Evolutionary conservation across 2,329 filamentous ascomycete genomes (phyloP).

Genomic region (Ophiostoma pallidulum): DNA sequence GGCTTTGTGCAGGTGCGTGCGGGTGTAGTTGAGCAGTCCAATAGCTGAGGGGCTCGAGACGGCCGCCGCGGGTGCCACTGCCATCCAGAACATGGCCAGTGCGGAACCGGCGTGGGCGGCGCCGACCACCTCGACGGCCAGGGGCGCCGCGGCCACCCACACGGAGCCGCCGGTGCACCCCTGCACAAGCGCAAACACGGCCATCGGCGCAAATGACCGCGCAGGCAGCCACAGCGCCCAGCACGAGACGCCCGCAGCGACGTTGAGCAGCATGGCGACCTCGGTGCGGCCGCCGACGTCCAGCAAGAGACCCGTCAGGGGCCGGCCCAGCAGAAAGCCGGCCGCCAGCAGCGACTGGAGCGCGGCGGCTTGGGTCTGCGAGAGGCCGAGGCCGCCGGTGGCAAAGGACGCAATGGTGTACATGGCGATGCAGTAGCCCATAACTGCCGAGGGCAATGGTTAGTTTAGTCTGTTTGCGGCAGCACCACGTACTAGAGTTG

Average conservation of each 20-base stretch:
- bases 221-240: slow-evolving; percentile 11
- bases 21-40: slow-evolving; percentile 1
- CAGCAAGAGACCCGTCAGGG: background rate
- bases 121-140: slow-evolving; percentile 9
- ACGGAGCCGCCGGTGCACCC: slow-evolving; percentile 46
- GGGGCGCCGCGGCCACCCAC: slow-evolving; percentile 26
- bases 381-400: slow-evolving; percentile 7
- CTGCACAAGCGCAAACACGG: slow-evolving; percentile 29
- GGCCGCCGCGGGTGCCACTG: slow-evolving; percentile 1
- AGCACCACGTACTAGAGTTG: background rate
- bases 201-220: slow-evolving; percentile 8
- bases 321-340: slow-evolving; percentile 5
- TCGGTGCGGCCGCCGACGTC: slow-evolving; percentile 7
- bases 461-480: no score
- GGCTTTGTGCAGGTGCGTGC: background rate
- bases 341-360: slow-evolving; percentile 8
- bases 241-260: slow-evolving; percentile 6
- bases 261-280: slow-evolving; percentile 3
- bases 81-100: slow-evolving; percentile 10
- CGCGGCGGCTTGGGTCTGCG: slow-evolving; percentile 6
- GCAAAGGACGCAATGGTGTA: background rate
- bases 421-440: slow-evolving; percentile 8
- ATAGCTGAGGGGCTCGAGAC: slow-evolving; percentile 10
- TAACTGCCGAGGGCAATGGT: background rate
- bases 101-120: slow-evolving; percentile 14